Percentiles rank a stretch among this genome's conserved stretches.
Conservation (phyloP, 2,329 filamentous ascomycete species). For the Trichoderma harzianum region DNA sequence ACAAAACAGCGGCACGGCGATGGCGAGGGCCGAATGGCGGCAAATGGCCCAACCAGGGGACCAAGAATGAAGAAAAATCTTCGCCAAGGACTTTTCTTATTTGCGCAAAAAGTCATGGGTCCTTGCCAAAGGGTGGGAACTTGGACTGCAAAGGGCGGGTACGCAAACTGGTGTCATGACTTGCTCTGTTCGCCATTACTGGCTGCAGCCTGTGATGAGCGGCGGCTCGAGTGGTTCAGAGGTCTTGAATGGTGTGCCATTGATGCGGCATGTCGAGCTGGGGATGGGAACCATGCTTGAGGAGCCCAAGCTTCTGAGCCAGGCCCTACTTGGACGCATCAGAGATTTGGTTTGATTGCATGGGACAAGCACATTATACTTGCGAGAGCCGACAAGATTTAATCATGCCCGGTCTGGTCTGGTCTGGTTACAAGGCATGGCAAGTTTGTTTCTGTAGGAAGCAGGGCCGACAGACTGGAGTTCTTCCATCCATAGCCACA, state of each 20-base stretch:
- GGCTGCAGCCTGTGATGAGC: not conserved
- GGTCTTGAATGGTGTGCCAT: slow-evolving; percentile 12
- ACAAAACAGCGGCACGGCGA: not conserved
- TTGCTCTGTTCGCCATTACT: not conserved
- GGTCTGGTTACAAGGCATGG: not conserved
- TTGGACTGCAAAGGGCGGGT: slow-evolving; percentile 1
- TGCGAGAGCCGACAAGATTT: not conserved
- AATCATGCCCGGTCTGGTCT: not conserved
- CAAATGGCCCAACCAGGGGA: not conserved
- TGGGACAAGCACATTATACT: not conserved
- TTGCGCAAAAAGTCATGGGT: slow-evolving; percentile 13
- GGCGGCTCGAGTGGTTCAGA: not conserved
- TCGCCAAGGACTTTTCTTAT: not conserved
- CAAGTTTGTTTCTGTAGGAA: not conserved
- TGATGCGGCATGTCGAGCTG: slow-evolving; percentile 8
- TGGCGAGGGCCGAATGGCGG: not conserved
- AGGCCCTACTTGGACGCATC: not conserved
- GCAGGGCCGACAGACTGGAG: not conserved
- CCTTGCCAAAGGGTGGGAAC: slow-evolving; percentile 4
- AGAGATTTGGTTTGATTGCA: slow-evolving; percentile 2
- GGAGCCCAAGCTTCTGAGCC: slow-evolving; percentile 4
- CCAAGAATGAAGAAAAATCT: not conserved
- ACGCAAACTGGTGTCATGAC: slow-evolving; percentile 13
- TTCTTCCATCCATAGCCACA: not conserved
- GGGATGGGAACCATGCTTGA: slow-evolving; percentile 13